A percentile compares a stretch with the other conserved stretches of the same genome.
Conservation (phyloP, 306 rosid genomes). For the Neltuma alba region DNA sequence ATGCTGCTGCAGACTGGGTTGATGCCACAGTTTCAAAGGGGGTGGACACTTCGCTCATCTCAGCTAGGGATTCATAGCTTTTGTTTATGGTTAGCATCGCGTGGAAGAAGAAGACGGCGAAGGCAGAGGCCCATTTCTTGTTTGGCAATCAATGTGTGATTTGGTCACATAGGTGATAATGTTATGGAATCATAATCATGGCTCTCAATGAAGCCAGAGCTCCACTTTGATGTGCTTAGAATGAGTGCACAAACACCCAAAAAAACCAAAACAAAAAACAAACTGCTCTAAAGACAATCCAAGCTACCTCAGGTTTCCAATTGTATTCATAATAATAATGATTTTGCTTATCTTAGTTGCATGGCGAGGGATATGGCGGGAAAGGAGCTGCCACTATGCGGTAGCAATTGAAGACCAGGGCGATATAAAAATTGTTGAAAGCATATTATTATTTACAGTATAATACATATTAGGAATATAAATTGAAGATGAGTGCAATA, state of each 20-base stretch:
- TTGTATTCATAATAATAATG: slow-evolving; percentile 2
- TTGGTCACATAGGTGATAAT: slow-evolving; percentile 26
- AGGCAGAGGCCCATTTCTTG: neutral
- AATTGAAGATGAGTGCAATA: neutral
- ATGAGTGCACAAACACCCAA: neutral
- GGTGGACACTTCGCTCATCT: no score
- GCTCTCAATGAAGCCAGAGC: slow-evolving; percentile 9
- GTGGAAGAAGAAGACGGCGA: no score
- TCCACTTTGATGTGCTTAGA: slow-evolving; percentile 9
- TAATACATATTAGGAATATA: slow-evolving; percentile 21
- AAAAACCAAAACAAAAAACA: no score
- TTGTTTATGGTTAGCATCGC: no score
- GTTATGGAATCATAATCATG: slow-evolving; percentile 23
- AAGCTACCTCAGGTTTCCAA: neutral
- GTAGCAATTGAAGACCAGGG: neutral
- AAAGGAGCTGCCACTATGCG: neutral
- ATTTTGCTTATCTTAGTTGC: slow-evolving; percentile 26
- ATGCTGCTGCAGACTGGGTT: no score
- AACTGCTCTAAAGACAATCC: neutral
- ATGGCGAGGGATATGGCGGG: slow-evolving; percentile 22
- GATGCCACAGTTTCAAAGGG: no score
- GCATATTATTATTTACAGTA: slow-evolving; percentile 8
- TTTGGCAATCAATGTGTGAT: neutral
- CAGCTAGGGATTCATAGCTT: no score
- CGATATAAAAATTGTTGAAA: neutral